Evolutionary conservation across 2,329 filamentous ascomycete species (phyloP).

Genomic region (Cryoendolithus antarcticus): DNA sequence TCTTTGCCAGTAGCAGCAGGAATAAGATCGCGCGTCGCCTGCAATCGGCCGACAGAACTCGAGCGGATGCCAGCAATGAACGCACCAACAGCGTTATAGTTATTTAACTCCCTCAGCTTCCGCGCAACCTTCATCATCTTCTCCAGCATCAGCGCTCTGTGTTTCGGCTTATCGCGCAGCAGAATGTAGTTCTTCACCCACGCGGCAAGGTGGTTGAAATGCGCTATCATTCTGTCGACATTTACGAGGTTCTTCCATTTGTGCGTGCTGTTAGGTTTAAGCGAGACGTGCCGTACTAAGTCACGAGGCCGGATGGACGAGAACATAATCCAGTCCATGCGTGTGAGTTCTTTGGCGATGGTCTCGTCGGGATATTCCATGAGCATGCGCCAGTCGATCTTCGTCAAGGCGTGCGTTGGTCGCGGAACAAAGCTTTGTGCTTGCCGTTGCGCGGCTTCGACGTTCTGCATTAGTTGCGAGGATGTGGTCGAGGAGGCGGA

Average conservation of each 20-base stretch:
- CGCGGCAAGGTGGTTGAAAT: slow-evolving; percentile 52
- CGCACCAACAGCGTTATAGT: slow-evolving; percentile 93
- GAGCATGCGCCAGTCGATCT: slow-evolving; percentile 78
- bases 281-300: slow-evolving; percentile 78
- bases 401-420: slow-evolving; percentile 59
- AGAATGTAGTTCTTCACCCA: slow-evolving; percentile 47
- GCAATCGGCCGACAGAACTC: slow-evolving; percentile 73
- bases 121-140: slow-evolving; percentile 86
- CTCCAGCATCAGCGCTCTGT: slow-evolving; percentile 78
- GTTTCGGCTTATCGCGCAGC: slow-evolving; percentile 88
- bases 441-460: slow-evolving; percentile 71
- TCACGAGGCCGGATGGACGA: slow-evolving; percentile 87
- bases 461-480: slow-evolving; percentile 45
- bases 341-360: slow-evolving; percentile 80
- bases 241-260: slow-evolving; percentile 58
- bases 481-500: slow-evolving; percentile 21
- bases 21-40: slow-evolving; percentile 67
- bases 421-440: slow-evolving; percentile 60
- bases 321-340: slow-evolving; percentile 98
- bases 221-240: slow-evolving; percentile 85
- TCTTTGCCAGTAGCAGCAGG: slow-evolving; percentile 61
- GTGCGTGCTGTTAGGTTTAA: slow-evolving; percentile 46
- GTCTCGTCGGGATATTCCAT: slow-evolving; percentile 78
- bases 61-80: slow-evolving; percentile 87
- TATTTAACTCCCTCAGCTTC: slow-evolving; percentile 81